A percentile compares a stretch with the other conserved stretches of the same genome.
phyloP scores from a whole-genome alignment of 2,329 filamentous ascomycete genomes.

The Penicillium occitanis region DNA sequence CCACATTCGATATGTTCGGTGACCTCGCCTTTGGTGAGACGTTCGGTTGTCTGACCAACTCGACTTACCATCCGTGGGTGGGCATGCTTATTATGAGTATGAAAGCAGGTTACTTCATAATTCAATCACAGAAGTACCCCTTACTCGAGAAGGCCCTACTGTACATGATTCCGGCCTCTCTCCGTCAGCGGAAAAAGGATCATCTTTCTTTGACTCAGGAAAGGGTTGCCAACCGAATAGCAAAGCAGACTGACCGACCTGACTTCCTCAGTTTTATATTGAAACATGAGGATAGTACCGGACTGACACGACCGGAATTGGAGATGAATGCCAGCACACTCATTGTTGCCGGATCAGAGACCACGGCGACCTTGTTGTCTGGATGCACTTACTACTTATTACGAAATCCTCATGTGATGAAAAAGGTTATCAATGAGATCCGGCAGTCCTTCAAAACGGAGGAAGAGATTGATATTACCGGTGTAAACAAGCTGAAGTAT shows the following conservation, averaged over 20 bases:
- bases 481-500: not conserved
- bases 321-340: not conserved
- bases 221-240: constrained; percentile 1
- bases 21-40: constrained; percentile 43
- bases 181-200: not conserved
- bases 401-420: not conserved
- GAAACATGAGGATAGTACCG: constrained; percentile 4
- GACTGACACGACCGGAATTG: constrained; percentile 7
- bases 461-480: not conserved
- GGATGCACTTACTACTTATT: constrained; percentile 10
- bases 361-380: constrained; percentile 1
- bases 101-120: constrained; percentile 5
- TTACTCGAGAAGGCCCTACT: not conserved
- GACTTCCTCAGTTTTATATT: constrained; percentile 12
- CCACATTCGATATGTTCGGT: constrained; percentile 42
- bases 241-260: constrained; percentile 5
- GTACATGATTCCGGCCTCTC: not conserved
- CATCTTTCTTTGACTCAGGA: not conserved
- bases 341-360: constrained; percentile 10
- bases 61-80: constrained; percentile 43
- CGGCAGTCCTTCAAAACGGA: not conserved
- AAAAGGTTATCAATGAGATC: not conserved
- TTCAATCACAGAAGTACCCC: not conserved
- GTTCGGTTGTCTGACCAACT: constrained; percentile 42
- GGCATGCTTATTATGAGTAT: constrained; percentile 44